Evolutionary conservation across 2,329 filamentous ascomycete species (phyloP).

Genomic region (Sporothrix brunneoviolacea): DNA sequence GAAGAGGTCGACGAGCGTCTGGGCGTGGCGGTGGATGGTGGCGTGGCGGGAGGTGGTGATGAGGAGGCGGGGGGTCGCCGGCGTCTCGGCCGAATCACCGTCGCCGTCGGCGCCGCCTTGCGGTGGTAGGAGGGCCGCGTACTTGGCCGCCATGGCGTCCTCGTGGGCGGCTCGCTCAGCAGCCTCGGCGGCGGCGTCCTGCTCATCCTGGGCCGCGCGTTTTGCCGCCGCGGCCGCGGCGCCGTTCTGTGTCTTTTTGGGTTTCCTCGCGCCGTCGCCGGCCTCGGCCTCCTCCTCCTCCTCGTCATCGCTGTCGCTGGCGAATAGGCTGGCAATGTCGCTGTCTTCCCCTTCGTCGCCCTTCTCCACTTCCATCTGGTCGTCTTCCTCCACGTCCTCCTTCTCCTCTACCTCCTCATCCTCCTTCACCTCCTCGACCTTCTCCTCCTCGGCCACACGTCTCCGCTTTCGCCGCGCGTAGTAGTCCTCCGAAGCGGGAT

Average conservation of each 20-base stretch:
- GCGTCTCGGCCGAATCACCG: constrained; percentile 46
- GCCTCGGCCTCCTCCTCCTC: constrained; percentile 33
- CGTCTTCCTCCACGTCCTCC: constrained; percentile 39
- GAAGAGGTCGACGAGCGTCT: constrained; percentile 73
- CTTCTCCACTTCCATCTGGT: constrained; percentile 18
- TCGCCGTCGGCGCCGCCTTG: not conserved
- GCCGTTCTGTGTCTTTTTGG: constrained; percentile 34
- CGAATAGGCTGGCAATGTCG: constrained; percentile 24
- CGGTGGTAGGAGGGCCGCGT: constrained; percentile 53
- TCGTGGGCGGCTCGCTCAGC: constrained; percentile 59
- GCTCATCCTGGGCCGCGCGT: constrained; percentile 30
- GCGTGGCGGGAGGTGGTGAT: constrained; percentile 88
- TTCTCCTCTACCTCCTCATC: constrained; percentile 36
- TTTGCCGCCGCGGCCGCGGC: constrained; percentile 27
- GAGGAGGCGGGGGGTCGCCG: constrained; percentile 49
- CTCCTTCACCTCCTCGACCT: constrained; percentile 37
- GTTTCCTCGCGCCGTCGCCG: constrained; percentile 30
- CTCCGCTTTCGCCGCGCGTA: constrained; percentile 52
- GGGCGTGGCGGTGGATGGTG: constrained; percentile 75
- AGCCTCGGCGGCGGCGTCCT: constrained; percentile 2
- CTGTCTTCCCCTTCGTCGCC: constrained; percentile 51
- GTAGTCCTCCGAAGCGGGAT: constrained; percentile 68
- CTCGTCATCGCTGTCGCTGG: constrained; percentile 38
- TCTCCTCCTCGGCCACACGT: constrained; percentile 38
- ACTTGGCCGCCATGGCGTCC: constrained; percentile 53